These are phyloP conservation scores for Cardiospermum halicacabum DNA, from an alignment of 345 rosid species.

Conservation along the genomic window DNA sequence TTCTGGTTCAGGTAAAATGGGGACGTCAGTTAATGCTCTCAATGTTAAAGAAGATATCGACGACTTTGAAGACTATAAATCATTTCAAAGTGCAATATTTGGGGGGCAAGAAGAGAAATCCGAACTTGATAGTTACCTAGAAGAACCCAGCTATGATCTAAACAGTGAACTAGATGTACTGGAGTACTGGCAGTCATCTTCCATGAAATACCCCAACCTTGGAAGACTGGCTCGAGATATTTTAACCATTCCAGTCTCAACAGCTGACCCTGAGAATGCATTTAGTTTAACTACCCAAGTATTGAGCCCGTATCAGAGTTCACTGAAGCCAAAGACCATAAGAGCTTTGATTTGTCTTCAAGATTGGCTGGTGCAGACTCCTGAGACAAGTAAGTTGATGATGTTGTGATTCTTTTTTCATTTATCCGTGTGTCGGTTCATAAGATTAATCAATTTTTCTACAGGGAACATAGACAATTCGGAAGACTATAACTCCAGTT, in stretches of 20 bases:
- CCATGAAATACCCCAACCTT: conserved; percentile 21
- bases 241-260: conserved; percentile 22
- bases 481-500: conserved; percentile 21
- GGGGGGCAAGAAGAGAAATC: conserved; percentile 19
- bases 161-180: conserved; percentile 22
- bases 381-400: conserved; percentile 10
- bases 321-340: conserved; percentile 21
- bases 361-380: conserved; percentile 21
- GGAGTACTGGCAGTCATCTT: conserved; percentile 19
- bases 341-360: conserved; percentile 23
- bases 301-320: conserved; percentile 14
- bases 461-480: conserved; percentile 8
- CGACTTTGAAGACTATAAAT: conserved; percentile 22
- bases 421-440: not conserved
- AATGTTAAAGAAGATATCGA: conserved; percentile 15
- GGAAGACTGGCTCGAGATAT: conserved; percentile 24
- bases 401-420: not conserved
- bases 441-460: not conserved
- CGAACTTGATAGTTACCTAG: conserved; percentile 23
- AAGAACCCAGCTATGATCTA: conserved; percentile 26
- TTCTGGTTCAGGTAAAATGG: conserved; percentile 10
- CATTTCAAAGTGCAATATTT: conserved; percentile 24
- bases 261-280: conserved; percentile 17
- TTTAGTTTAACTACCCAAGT: conserved; percentile 12
- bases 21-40: conserved; percentile 10